phyloP scores from a whole-genome alignment of 169 alveolate genomes.

The Eimeria falciformis region DNA sequence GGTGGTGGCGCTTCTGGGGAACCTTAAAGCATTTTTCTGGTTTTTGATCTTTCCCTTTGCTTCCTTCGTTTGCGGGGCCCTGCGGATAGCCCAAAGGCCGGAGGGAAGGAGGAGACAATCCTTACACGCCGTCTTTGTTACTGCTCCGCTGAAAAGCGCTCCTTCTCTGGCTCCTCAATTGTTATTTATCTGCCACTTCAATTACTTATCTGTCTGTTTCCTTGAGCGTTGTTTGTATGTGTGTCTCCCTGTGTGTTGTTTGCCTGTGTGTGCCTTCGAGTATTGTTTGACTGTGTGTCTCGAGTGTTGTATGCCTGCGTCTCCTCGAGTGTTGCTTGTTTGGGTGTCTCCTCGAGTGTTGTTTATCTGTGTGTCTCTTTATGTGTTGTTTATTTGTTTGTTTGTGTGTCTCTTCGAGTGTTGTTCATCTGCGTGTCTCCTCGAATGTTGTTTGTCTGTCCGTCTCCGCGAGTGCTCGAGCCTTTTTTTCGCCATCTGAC shows the following conservation, averaged over 20 bases:
- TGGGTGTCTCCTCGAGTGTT: not conserved
- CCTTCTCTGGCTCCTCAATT: too few relatives aligned
- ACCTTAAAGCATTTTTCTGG: not conserved
- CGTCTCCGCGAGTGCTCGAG: not conserved
- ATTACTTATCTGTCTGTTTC: too few relatives aligned
- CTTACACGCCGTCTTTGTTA: not conserved
- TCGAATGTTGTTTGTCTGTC: too few relatives aligned
- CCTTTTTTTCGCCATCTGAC: not conserved
- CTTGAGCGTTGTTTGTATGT: too few relatives aligned
- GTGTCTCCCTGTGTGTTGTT: too few relatives aligned
- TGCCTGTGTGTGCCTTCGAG: too few relatives aligned
- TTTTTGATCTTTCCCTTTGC: not conserved
- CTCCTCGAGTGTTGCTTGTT: too few relatives aligned
- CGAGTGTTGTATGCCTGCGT: not conserved
- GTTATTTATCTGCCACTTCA: too few relatives aligned
- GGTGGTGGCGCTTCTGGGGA: not conserved
- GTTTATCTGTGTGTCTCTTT: constrained; percentile 4
- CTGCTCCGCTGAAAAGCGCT: not conserved
- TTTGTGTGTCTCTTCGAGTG: not conserved
- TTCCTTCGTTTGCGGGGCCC: not conserved
- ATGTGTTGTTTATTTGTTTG: not conserved
- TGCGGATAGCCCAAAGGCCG: not conserved
- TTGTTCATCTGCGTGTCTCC: constrained; percentile 9
- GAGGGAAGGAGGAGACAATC: not conserved
- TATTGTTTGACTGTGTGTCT: too few relatives aligned